A percentile compares a stretch with the other conserved stretches of the same genome.
These are phyloP conservation scores for Aspergillus ostianus DNA, from an alignment of 495 filamentous ascomycete genomes.

Conservation along the genomic window DNA sequence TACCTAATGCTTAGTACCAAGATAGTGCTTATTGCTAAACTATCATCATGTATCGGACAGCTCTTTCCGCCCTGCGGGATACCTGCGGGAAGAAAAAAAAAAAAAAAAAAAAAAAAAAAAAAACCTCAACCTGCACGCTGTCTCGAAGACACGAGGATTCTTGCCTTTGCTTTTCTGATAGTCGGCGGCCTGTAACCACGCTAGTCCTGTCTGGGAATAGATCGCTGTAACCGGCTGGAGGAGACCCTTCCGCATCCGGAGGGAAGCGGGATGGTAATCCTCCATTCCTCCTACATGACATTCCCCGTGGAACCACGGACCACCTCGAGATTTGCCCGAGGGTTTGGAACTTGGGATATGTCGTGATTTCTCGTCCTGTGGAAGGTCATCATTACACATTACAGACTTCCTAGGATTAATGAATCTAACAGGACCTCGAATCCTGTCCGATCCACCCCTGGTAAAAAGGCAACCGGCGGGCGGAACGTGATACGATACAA, in stretches of 20 bases:
- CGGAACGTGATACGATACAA: neutral
- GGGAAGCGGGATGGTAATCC: no score
- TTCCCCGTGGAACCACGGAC: no score
- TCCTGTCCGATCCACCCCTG: no score
- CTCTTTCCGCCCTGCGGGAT: neutral
- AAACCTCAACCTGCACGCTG: neutral
- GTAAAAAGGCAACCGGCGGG: no score
- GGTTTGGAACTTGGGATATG: no score
- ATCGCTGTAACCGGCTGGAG: slow-evolving; percentile 1
- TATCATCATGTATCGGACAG: no score
- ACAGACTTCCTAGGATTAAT: no score
- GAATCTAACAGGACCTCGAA: no score
- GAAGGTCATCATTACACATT: no score
- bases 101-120: neutral
- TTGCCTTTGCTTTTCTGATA: neutral
- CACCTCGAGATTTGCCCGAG: neutral
- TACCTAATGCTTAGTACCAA: neutral
- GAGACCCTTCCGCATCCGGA: slow-evolving; percentile 4
- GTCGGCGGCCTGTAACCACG: neutral
- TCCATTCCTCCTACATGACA: no score
- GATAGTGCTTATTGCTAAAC: neutral
- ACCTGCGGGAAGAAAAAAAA: neutral
- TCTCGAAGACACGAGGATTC: neutral
- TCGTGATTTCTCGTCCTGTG: no score
- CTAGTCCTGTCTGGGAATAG: neutral